These are phyloP conservation scores for Cardamine occulta DNA, from an alignment of 345 rosid genomes.

Conservation along the genomic window DNA sequence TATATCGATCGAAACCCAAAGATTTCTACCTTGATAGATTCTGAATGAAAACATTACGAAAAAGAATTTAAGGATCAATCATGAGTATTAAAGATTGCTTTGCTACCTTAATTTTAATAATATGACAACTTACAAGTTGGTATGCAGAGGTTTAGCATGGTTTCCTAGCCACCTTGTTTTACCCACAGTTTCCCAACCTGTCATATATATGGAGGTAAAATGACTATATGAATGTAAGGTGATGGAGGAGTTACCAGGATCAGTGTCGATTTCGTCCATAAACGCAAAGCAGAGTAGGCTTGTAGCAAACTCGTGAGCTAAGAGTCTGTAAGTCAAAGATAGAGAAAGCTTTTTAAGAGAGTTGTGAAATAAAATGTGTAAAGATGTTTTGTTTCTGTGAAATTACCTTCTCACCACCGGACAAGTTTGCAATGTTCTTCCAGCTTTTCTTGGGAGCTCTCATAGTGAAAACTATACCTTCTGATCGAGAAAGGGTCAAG, in stretches of 20 bases:
- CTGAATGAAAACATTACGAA: not conserved
- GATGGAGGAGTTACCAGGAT: too few species aligned
- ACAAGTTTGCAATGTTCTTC: conserved; percentile 94
- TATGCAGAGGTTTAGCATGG: too few species aligned
- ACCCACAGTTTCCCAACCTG: too few species aligned
- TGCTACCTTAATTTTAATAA: not conserved
- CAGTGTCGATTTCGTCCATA: too few species aligned
- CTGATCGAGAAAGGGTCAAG: conserved; percentile 88
- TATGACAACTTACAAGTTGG: too few species aligned
- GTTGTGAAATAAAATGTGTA: not conserved
- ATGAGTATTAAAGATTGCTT: not conserved
- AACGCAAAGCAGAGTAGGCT: too few species aligned
- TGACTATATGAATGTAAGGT: too few species aligned
- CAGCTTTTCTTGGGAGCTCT: conserved; percentile 99
- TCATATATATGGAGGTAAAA: too few species aligned
- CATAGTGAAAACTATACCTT: conserved; percentile 97
- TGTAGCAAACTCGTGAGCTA: too few species aligned
- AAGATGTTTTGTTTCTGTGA: not conserved
- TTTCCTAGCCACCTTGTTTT: too few species aligned
- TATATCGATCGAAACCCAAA: conserved; percentile 3
- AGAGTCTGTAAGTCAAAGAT: too few species aligned
- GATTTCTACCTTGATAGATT: not conserved
- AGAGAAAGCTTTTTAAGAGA: not conserved
- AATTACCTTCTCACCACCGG: conserved; percentile 96
- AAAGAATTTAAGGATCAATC: not conserved